Conservation (phyloP, 2,329 filamentous ascomycete genomes). For the Seiridium unicorne region DNA sequence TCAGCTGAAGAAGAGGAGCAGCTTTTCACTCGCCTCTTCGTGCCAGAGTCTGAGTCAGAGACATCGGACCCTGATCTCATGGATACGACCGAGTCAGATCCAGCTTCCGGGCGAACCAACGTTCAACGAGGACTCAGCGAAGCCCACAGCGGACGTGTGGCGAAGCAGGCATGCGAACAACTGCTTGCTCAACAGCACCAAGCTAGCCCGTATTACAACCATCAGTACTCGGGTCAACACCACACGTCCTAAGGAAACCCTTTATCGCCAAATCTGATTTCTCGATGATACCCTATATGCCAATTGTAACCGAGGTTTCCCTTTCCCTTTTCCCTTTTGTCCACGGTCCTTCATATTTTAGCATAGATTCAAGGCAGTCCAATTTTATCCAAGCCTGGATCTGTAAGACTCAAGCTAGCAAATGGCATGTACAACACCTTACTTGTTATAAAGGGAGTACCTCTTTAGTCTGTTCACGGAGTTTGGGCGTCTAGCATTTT, state of each 20-base stretch:
- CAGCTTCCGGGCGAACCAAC: slow-evolving; percentile 11
- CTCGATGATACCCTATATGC: not conserved
- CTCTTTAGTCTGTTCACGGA: not conserved
- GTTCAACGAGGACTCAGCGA: slow-evolving; percentile 16
- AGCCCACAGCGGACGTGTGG: slow-evolving; percentile 32
- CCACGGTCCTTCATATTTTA: no score
- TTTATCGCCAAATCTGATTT: not conserved
- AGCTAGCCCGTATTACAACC: not conserved
- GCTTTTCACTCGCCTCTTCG: slow-evolving; percentile 26
- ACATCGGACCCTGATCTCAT: slow-evolving; percentile 12
- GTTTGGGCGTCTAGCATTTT: not conserved
- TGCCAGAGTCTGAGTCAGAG: slow-evolving; percentile 12
- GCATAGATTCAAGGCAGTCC: not conserved
- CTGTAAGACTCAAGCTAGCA: not conserved
- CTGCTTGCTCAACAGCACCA: slow-evolving; percentile 14
- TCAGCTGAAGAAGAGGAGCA: slow-evolving; percentile 30
- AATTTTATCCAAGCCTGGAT: not conserved
- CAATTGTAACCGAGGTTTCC: no score
- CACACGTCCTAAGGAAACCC: not conserved
- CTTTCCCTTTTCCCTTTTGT: no score
- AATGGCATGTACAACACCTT: not conserved
- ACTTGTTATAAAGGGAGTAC: not conserved
- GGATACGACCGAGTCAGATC: slow-evolving; percentile 15
- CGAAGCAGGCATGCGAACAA: slow-evolving; percentile 35
- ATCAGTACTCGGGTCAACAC: not conserved